phyloP scores from a whole-genome alignment of 257 asterid genomes.

The Parsonsia alboflavescens region DNA sequence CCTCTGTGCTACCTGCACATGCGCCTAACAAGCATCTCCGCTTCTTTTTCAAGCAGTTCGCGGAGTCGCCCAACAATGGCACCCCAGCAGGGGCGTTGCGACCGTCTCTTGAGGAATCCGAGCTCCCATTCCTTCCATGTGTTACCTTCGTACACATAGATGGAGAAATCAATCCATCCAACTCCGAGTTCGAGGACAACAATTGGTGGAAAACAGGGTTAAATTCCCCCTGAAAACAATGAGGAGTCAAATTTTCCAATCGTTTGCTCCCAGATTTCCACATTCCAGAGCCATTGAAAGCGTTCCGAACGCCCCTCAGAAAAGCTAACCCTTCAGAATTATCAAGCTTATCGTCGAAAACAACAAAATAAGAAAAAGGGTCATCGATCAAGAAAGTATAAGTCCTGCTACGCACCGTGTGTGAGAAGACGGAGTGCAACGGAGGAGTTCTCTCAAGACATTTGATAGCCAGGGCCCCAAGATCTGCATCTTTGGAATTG shows the following conservation, averaged over 20 bases:
- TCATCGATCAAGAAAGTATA: slow-evolving; percentile 61
- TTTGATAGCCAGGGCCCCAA: slow-evolving; percentile 57
- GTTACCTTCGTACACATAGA: background rate
- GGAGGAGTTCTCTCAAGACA: slow-evolving; percentile 74
- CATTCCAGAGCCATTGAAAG: slow-evolving; percentile 34
- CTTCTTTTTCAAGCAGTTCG: slow-evolving; percentile 41
- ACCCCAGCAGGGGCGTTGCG: slow-evolving; percentile 18
- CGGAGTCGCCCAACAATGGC: slow-evolving; percentile 29
- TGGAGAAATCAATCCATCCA: slow-evolving; percentile 40
- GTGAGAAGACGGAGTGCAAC: slow-evolving; percentile 60
- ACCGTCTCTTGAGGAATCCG: slow-evolving; percentile 36
- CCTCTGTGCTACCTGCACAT: background rate
- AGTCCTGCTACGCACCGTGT: slow-evolving; percentile 60
- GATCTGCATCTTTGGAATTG: slow-evolving; percentile 72
- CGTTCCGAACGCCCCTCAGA: slow-evolving; percentile 45
- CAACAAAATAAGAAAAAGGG: slow-evolving; percentile 53
- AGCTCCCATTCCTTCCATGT: slow-evolving; percentile 24
- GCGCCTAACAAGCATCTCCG: slow-evolving; percentile 30
- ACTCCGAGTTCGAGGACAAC: slow-evolving; percentile 36
- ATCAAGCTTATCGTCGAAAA: slow-evolving; percentile 56
- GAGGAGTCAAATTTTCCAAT: slow-evolving; percentile 45
- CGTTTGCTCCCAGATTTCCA: slow-evolving; percentile 24
- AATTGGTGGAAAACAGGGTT: slow-evolving; percentile 71
- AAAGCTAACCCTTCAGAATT: slow-evolving; percentile 50
- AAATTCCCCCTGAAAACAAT: slow-evolving; percentile 80